Conservation (phyloP, 768 basidiomycete genomes). For the Xerocomus brunneocitrinus region DNA sequence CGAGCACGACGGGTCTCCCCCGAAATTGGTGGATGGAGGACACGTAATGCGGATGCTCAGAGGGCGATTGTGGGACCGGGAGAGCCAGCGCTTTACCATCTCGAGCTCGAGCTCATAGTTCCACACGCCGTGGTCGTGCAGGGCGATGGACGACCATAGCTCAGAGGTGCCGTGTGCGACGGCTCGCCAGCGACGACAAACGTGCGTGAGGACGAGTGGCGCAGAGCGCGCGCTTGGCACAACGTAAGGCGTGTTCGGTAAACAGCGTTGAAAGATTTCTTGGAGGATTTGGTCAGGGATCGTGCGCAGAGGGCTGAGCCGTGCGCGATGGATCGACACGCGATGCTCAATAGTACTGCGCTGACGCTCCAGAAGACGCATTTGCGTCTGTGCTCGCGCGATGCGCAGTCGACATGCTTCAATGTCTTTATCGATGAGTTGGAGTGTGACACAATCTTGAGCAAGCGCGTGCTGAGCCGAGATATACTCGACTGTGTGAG, state of each 20-base stretch:
- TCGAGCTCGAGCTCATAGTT: constrained; percentile 22
- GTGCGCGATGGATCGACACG: constrained; percentile 22
- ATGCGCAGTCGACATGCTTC: constrained; percentile 17
- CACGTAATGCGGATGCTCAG: constrained; percentile 22
- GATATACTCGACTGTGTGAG: constrained; percentile 14
- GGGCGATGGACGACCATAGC: constrained; percentile 28
- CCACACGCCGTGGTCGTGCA: constrained; percentile 29
- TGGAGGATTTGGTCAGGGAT: constrained; percentile 32
- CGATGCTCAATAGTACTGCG: constrained; percentile 17
- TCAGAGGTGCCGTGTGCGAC: constrained; percentile 29
- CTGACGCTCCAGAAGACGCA: constrained; percentile 16
- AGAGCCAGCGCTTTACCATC: constrained; percentile 25
- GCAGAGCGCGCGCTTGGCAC: constrained; percentile 20
- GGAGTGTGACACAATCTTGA: constrained; percentile 14
- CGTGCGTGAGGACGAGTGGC: constrained; percentile 31
- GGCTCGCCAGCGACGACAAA: constrained; percentile 31
- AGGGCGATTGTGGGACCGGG: constrained; percentile 17
- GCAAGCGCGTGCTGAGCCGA: constrained; percentile 19
- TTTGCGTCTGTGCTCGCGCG: constrained; percentile 10
- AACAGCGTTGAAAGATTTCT: constrained; percentile 28
- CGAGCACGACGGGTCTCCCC: constrained; percentile 5
- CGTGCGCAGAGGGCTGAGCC: constrained; percentile 25
- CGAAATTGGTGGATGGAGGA: constrained; percentile 17
- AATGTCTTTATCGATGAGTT: constrained; percentile 12
- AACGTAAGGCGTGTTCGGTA: constrained; percentile 22